phyloP scores from a whole-genome alignment of 805 yeast genomes.

The Teunomyces funiuensis region DNA sequence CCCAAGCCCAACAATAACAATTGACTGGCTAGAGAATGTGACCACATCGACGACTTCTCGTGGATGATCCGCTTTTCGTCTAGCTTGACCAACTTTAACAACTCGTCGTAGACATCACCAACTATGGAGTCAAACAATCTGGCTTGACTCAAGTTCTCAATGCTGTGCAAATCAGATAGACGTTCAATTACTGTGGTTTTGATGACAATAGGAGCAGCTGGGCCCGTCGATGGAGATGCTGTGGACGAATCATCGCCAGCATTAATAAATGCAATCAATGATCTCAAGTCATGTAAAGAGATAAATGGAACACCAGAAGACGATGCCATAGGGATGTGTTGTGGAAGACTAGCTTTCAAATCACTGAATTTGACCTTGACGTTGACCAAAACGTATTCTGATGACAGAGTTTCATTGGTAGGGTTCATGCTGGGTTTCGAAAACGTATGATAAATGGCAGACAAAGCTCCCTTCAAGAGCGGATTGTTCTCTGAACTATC shows the following conservation, averaged over 20 bases:
- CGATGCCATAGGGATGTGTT: constrained; percentile 49
- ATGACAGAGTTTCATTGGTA: constrained; percentile 10
- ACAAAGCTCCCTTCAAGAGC: constrained; percentile 38
- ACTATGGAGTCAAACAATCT: constrained; percentile 51
- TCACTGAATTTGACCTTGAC: constrained; percentile 64
- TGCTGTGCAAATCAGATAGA: constrained; percentile 37
- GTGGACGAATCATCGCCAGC: constrained; percentile 30
- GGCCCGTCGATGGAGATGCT: constrained; percentile 1
- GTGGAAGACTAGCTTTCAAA: constrained; percentile 54
- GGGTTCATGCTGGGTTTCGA: constrained; percentile 16
- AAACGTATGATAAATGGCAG: constrained; percentile 44
- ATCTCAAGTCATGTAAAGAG: constrained; percentile 57
- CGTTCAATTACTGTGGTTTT: constrained; percentile 43
- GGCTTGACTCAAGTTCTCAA: constrained; percentile 39
- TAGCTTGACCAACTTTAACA: constrained; percentile 51
- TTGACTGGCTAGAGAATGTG: constrained; percentile 60
- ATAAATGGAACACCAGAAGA: constrained; percentile 55
- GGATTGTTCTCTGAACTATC: constrained; percentile 17
- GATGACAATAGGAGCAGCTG: constrained; percentile 28
- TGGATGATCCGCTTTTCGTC: constrained; percentile 49
- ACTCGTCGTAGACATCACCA: constrained; percentile 58
- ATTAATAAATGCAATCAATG: constrained; percentile 62
- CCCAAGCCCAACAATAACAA: constrained; percentile 58
- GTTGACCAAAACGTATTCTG: constrained; percentile 63
- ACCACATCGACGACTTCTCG: constrained; percentile 53